Percentiles rank a stretch among this genome's conserved stretches.
phyloP scores from a whole-genome alignment of 1,139 yeast species.

The Lodderomyces parapsilosis region DNA sequence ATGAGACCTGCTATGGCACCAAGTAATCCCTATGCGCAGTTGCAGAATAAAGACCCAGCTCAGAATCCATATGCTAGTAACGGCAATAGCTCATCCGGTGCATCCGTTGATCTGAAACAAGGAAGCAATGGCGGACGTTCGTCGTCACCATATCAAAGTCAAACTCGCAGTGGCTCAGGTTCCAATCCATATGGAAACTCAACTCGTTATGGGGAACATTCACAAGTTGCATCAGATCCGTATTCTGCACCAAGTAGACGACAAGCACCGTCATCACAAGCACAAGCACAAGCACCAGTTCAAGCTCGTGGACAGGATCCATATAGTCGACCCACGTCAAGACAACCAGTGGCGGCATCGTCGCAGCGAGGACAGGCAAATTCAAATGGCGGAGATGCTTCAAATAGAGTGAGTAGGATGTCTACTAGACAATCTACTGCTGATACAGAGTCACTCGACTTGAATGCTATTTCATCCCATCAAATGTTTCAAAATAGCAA shows the following conservation, averaged over 20 bases:
- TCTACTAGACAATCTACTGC: conserved; percentile 11
- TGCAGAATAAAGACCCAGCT: conserved; percentile 14
- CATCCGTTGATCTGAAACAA: not conserved
- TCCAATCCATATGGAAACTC: conserved; percentile 7
- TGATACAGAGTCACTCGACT: conserved; percentile 41
- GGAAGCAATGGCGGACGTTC: not conserved
- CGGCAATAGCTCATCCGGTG: not conserved
- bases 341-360: not conserved
- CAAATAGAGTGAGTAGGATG: conserved; percentile 5
- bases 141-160: conserved; percentile 4
- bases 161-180: not conserved
- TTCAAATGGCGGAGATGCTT: not conserved
- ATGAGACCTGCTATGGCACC: conserved; percentile 46
- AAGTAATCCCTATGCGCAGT: conserved; percentile 45
- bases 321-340: not conserved
- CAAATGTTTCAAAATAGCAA: conserved; percentile 26
- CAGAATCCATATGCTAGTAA: conserved; percentile 28
- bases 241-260: conserved; percentile 6
- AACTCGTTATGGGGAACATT: not conserved
- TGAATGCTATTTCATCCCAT: conserved; percentile 42
- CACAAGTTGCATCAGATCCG: conserved; percentile 8
- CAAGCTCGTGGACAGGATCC: not conserved
- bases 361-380: not conserved
- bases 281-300: conserved; percentile 2
- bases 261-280: not conserved